Percentiles rank a stretch among this genome's conserved stretches.
Evolutionary conservation across 139 green algal genomes (phyloP).

Genomic region (Micromonas pusilla): DNA sequence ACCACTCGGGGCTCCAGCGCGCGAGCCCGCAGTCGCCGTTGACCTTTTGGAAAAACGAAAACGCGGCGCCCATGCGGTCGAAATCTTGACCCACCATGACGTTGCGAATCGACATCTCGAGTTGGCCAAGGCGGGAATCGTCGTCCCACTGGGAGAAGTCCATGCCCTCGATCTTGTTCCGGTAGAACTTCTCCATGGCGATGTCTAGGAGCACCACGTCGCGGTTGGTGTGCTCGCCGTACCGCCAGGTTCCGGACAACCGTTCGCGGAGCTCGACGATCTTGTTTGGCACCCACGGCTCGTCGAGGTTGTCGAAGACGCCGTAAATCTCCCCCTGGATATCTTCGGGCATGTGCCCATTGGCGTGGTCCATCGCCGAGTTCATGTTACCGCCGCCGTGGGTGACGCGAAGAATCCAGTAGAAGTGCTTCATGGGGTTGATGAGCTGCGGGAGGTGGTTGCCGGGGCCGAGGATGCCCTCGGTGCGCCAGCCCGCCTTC

Average conservation of each 20-base stretch:
- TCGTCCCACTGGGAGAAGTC: conserved; percentile 38
- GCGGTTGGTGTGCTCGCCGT: conserved; percentile 44
- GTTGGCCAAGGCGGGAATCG: background rate
- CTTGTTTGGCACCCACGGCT: conserved; percentile 86
- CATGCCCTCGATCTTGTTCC: conserved; percentile 59
- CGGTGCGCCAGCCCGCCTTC: conserved; percentile 31
- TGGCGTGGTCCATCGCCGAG: conserved; percentile 57
- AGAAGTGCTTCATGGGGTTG: conserved; percentile 68
- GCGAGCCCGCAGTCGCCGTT: background rate
- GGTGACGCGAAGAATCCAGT: conserved; percentile 78
- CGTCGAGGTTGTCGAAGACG: conserved; percentile 67
- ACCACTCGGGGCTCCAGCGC: conserved; percentile 11
- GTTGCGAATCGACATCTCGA: conserved; percentile 18
- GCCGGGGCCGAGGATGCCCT: conserved; percentile 33
- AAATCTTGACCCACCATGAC: conserved; percentile 2
- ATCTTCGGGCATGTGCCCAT: conserved; percentile 28
- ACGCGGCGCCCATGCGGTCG: background rate
- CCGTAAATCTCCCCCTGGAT: conserved; percentile 51
- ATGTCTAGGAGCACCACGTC: conserved; percentile 87
- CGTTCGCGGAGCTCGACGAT: conserved; percentile 65
- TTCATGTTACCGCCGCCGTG: conserved; percentile 78
- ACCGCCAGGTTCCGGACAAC: conserved; percentile 13
- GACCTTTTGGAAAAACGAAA: background rate
- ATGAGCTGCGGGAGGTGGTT: conserved; percentile 84
- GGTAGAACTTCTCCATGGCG: conserved; percentile 76